Conservation (phyloP, 176 grass and related monocot genomes). For the Poa annua region DNA sequence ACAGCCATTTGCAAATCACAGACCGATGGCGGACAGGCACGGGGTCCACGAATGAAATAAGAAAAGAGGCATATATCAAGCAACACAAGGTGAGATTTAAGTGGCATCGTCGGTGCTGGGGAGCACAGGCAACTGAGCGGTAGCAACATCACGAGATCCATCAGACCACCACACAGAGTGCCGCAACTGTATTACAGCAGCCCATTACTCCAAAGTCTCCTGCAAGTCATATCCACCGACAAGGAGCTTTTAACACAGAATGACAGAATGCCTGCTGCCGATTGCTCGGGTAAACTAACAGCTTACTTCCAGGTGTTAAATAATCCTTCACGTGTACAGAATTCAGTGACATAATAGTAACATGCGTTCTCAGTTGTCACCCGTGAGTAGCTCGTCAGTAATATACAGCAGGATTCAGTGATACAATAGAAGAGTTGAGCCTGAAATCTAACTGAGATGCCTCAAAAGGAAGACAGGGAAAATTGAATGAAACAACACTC, state of each 20-base stretch:
- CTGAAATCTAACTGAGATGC: not conserved
- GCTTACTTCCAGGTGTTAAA: not conserved
- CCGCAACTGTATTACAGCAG: not conserved
- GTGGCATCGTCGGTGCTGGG: slow-evolving; percentile 31
- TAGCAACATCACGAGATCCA: slow-evolving; percentile 10
- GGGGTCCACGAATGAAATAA: slow-evolving; percentile 1
- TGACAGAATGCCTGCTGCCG: not conserved
- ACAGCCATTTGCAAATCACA: not conserved
- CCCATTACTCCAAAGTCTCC: not conserved
- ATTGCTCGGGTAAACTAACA: not conserved
- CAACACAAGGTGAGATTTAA: not conserved
- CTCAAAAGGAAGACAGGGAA: not conserved
- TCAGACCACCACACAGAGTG: not conserved
- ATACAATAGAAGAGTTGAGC: not conserved
- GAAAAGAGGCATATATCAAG: not conserved
- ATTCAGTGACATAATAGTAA: not conserved
- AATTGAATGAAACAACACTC: not conserved
- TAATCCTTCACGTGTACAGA: not conserved
- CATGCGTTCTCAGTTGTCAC: not conserved
- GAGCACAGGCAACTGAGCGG: slow-evolving; percentile 10
- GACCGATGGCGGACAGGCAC: not conserved
- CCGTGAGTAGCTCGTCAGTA: not conserved
- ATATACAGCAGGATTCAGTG: not conserved
- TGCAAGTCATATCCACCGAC: slow-evolving; percentile 16
- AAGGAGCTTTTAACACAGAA: not conserved